Base-by-base conservation (phyloP, 2,329 filamentous ascomycete genomes). In the Calonectria pauciramosa region DNA sequence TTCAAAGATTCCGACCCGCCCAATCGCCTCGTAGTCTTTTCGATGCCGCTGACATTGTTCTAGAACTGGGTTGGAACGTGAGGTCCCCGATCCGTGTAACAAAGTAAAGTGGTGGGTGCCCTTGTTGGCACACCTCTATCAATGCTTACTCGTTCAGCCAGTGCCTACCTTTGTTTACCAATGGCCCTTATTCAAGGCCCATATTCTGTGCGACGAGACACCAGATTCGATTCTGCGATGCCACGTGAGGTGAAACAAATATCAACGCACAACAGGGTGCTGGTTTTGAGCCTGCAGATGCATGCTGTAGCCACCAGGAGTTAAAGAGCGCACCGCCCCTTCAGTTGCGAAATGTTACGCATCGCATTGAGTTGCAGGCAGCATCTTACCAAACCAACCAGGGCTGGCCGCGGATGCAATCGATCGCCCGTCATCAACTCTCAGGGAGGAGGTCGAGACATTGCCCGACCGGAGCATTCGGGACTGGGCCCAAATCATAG, bases 321-420 rank as follows among this genome's bases (percentile, higher is more conserved):
- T 51, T 36, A 63, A 63, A 41, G 52, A 72, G 70, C 71, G 73
- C 56, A 64, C 71, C 52, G 52, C 72, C 72, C 72, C 68, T 36
- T 67, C 68, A 28, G 60, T 54, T 56, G 54, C 65, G 54, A 74
- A 64, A 63, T 70, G 68, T 65, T 73, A 74, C 51, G 63, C 68
- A 72, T 59, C 67, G 69, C 63, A 70, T 71, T 70, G 78, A 76
- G 71, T 75, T 80, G 49, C 36, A 59, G 51, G 78, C 74, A 77
- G 72, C 38, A 41, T 75, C 74, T n/a, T 51, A 76, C 76, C 54
- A 79, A 78, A 60, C 54, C 52, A 71, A 71, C 60, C 77, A 73
- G 51, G 73, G 70, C 68, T 28, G 51, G 59, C 56, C 36, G 56
- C 56, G 72, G 68, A 73, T 73, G 44, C 49, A 51, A 28, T 60